phyloP scores from a whole-genome alignment of 208 protist species.

The Trypanosoma caninum region DNA sequence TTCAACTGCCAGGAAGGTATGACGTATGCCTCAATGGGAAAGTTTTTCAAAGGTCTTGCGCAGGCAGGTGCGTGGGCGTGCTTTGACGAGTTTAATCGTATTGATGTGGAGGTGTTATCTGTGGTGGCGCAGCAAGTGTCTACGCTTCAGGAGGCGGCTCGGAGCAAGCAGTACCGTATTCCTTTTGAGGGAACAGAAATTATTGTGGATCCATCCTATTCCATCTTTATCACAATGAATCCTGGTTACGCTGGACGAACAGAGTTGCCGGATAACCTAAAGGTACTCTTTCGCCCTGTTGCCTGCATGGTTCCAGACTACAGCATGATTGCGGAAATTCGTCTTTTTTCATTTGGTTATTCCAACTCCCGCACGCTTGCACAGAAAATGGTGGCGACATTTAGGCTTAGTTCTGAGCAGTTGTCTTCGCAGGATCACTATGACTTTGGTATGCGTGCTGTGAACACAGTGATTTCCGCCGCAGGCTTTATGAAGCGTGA shows the following conservation, averaged over 20 bases:
- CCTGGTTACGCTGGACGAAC: slow-evolving; percentile 97
- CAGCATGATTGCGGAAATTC: slow-evolving; percentile 98
- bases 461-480: slow-evolving; percentile 97
- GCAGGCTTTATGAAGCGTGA: slow-evolving; percentile 96
- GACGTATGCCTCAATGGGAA: slow-evolving; percentile 96
- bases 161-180: slow-evolving; percentile 79
- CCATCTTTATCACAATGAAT: slow-evolving; percentile 98
- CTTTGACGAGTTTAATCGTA: slow-evolving; percentile 99
- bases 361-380: slow-evolving; percentile 92
- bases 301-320: slow-evolving; percentile 99
- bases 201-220: slow-evolving; percentile 91
- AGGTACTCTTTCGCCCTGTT: slow-evolving; percentile 96
- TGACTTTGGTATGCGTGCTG: slow-evolving; percentile 98
- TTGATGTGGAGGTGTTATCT: slow-evolving; percentile 96
- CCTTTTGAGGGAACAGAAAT: slow-evolving; percentile 95
- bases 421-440: slow-evolving; percentile 98
- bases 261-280: slow-evolving; percentile 98
- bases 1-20: slow-evolving; percentile 98
- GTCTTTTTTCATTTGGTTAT: slow-evolving; percentile 98
- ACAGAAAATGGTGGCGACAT: slow-evolving; percentile 97
- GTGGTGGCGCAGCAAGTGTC: slow-evolving; percentile 97
- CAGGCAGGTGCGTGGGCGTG: slow-evolving; percentile 96
- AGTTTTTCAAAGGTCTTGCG: slow-evolving; percentile 97
- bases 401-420: slow-evolving; percentile 97
- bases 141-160: slow-evolving; percentile 90